These are phyloP conservation scores for Vishniacozyma victoriae DNA, from an alignment of 768 basidiomycete species.

Conservation along the genomic window DNA sequence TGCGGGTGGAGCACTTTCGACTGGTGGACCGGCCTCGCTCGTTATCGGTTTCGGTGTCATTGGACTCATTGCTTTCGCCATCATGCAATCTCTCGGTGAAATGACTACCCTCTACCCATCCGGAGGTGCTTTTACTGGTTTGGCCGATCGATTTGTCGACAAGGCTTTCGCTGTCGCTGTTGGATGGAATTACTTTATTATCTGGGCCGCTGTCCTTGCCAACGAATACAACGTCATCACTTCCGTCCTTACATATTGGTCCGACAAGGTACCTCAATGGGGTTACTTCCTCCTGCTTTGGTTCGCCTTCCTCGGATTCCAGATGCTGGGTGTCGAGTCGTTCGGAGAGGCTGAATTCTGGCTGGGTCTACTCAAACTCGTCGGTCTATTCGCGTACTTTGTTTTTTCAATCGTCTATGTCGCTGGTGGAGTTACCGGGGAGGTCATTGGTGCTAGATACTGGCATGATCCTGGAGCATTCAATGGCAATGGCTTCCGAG, in stretches of 20 bases:
- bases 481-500: constrained; percentile 8
- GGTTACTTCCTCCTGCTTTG: constrained; percentile 6
- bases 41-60: constrained; percentile 7
- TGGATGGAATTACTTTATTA: constrained; percentile 9
- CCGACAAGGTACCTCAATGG: not conserved
- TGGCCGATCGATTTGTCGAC: constrained; percentile 13
- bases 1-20: constrained; percentile 2
- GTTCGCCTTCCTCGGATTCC: constrained; percentile 2
- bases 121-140: constrained; percentile 8
- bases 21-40: constrained; percentile 10
- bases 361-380: constrained; percentile 1
- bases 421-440: constrained; percentile 5
- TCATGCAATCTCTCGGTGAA: constrained; percentile 13
- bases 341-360: constrained; percentile 15
- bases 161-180: constrained; percentile 6
- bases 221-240: constrained; percentile 11
- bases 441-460: constrained; percentile 5
- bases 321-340: not conserved
- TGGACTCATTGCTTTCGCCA: constrained; percentile 1
- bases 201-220: constrained; percentile 3
- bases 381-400: constrained; percentile 6
- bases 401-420: constrained; percentile 9
- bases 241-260: constrained; percentile 10
- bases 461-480: constrained; percentile 8
- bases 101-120: constrained; percentile 14